These are phyloP conservation scores for Gossypium trilobum DNA, from an alignment of 441 rosid genomes.

Conservation along the genomic window DNA sequence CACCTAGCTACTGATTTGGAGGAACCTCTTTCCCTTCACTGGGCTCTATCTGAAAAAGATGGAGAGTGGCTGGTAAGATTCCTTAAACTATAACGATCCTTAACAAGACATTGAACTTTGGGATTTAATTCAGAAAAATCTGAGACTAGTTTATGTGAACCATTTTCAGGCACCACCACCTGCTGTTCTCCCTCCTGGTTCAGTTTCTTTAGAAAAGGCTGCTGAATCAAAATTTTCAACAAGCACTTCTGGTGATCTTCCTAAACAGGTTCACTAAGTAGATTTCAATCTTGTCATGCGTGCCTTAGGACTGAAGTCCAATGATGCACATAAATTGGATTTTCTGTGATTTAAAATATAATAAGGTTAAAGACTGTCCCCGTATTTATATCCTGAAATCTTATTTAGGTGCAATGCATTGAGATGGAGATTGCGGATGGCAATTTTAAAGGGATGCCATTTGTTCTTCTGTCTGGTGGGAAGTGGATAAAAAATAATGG, in stretches of 20 bases:
- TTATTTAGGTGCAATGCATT: slow-evolving; percentile 60
- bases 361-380: slow-evolving; percentile 3
- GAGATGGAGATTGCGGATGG: slow-evolving; percentile 72
- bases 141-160: slow-evolving; percentile 21
- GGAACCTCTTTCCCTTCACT: slow-evolving; percentile 71
- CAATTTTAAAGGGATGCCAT: slow-evolving; percentile 74
- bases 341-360: not conserved
- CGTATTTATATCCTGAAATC: slow-evolving; percentile 9
- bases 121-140: slow-evolving; percentile 7
- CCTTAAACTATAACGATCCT: slow-evolving; percentile 13
- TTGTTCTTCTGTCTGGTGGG: slow-evolving; percentile 65
- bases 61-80: slow-evolving; percentile 93
- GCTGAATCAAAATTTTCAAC: slow-evolving; percentile 52
- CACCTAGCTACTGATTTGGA: slow-evolving; percentile 58
- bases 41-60: slow-evolving; percentile 78
- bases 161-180: slow-evolving; percentile 74
- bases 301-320: slow-evolving; percentile 14
- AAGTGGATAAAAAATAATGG: slow-evolving; percentile 75
- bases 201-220: slow-evolving; percentile 48
- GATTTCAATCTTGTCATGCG: slow-evolving; percentile 15
- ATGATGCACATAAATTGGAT: not conserved
- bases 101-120: slow-evolving; percentile 12
- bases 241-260: slow-evolving; percentile 37
- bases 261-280: slow-evolving; percentile 46
- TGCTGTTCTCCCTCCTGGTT: slow-evolving; percentile 57